Base-by-base conservation (phyloP, 108 stramenopile genomes). In the Chaetoceros tenuissimus region DNA sequence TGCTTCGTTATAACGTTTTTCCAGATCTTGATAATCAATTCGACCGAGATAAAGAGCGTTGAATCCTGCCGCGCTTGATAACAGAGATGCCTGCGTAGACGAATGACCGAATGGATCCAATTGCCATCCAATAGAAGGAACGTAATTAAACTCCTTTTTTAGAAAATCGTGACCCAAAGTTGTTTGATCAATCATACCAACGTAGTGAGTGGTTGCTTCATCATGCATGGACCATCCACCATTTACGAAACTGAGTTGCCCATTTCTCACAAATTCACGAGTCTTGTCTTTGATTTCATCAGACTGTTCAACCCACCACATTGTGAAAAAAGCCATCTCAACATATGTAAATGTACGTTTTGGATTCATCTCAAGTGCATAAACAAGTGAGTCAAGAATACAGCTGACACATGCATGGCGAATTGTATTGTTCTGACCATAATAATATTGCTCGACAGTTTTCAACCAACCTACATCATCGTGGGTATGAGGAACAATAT, bases 201-300 rank as follows among this genome's bases (percentile, higher is more conserved):
- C 81, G 66, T 63, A 96, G 67, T 95, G 94, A 18, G 96, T 81
- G 0, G 85, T 65, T 0, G 95, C 92, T 55, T 98, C 98, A 60
- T 98, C 98, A 67, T 97, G 98, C 98, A 98, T 98, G 63, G 85
- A 91, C 96, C 96, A 98, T 44, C 95, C 96, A 24, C 96, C 97
- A 63, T 97, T 97, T 72, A 79, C 74, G 74, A 98, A 97, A 24
- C 72, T 62, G 27, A 95, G 73, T 52, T 87, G 93, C 7, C 82
- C 62, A 0, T 75, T 69, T 48, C 55, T 53, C 19, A 98, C 85
- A 10, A 97, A 70, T 5, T 55, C 34, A 43, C 79, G 73, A 18
- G 94, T 70, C 1, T 58, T 19, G 18, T 62, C 62, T 49, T 77
- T 67, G 34, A 62, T 52, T 1, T 60, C 57, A 3, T 75, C 67